phyloP scores from a whole-genome alignment of 1,139 yeast species.

The Hansenula lynferdii region DNA sequence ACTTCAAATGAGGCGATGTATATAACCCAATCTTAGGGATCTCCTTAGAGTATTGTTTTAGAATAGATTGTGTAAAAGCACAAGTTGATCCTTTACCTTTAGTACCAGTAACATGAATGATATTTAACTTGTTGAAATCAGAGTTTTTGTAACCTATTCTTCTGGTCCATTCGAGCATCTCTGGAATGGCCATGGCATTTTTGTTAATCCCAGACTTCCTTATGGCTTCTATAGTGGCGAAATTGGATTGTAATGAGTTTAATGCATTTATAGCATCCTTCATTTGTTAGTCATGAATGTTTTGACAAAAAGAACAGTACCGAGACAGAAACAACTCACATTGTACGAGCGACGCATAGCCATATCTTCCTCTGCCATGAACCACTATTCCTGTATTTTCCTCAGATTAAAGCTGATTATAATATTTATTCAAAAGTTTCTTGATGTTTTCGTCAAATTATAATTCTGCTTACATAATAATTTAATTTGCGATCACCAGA shows the following conservation, averaged over 20 bases:
- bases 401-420: no score
- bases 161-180: conserved; percentile 88
- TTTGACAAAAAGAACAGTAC: not conserved
- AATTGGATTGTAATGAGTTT: conserved; percentile 87
- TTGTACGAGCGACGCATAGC: conserved; percentile 2
- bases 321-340: not conserved
- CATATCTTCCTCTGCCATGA: not conserved
- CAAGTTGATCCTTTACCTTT: conserved; percentile 99
- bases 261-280: conserved; percentile 77
- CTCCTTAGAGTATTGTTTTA: conserved; percentile 51
- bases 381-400: no score
- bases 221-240: conserved; percentile 81
- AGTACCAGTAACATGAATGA: conserved; percentile 94
- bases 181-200: conserved; percentile 71
- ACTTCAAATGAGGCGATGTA: conserved; percentile 92
- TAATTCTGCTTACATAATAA: no score
- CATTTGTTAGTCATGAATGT: not conserved
- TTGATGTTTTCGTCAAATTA: no score
- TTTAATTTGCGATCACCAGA: no score
- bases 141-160: conserved; percentile 73
- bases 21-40: conserved; percentile 70
- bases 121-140: conserved; percentile 70
- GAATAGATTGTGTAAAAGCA: conserved; percentile 84
- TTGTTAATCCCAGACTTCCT: conserved; percentile 66
- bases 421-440: no score